Base-by-base conservation (phyloP, 2,329 filamentous ascomycete species). In the Diaporthe sp. region DNA sequence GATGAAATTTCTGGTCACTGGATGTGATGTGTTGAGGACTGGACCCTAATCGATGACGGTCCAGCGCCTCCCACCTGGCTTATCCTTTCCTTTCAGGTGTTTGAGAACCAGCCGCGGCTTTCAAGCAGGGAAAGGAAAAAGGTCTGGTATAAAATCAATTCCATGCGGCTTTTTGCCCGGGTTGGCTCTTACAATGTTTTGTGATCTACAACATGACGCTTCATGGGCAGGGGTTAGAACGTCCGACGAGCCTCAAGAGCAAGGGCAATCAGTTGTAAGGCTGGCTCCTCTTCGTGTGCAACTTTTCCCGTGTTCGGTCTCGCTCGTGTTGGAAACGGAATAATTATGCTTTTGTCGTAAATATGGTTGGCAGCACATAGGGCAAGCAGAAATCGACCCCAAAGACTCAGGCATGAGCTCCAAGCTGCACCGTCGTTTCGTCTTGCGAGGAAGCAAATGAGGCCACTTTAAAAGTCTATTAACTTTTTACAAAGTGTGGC, bases 301-400 rank as follows among this genome's bases (percentile, higher is more conserved):
- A 70, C 65, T 70, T 22, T 70, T 70, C 37, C 65, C 65, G 65
- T 70, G 65, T 55, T 70, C 65, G 65, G 34, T 55, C 34, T 70
- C 65, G 65, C 65, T 70, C 65, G 49, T 70, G 49, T 55, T 70
- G n/a, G 34, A 39, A 13, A 28, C 34, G 37, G 13, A 42, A 42
- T 15, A 55, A 22, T 55, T 42, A 70, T 55, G 34, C 49, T 42
- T 55, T 55, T 53, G 49, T 70, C 31, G 37, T 55, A 39, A 70
- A 39, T 28, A 25, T n/a, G 47, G 34, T 42, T 70, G 47, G 22
- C 65, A 70, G 47, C 65, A 39, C 65, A 70, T 55, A 17, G n/a
- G 17, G n/a, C 34, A 55, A 1, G 25, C 22, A 70, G 9, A 55
- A 70, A 20, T 70, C 9, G 34, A 28, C 42, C 22, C 22, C 37